Percentiles rank a stretch among this genome's conserved stretches.
These are phyloP conservation scores for Linum tenue DNA, from an alignment of 345 rosid genomes.

Conservation along the genomic window DNA sequence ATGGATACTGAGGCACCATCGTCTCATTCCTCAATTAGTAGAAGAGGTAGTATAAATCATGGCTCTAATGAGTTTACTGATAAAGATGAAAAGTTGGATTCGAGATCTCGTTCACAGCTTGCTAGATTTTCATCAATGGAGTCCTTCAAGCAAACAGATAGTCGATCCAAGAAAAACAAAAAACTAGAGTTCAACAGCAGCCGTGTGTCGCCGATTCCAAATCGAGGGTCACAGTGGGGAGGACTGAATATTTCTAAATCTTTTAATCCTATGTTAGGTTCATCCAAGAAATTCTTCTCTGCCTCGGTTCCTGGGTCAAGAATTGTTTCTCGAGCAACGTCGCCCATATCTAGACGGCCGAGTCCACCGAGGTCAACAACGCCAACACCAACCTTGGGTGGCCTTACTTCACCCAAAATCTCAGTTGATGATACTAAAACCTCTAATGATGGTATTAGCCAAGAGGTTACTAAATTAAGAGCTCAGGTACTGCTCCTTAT, in stretches of 20 bases:
- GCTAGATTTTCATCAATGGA: constrained; percentile 20
- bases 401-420: constrained; percentile 32
- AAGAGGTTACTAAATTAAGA: constrained; percentile 47
- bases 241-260: constrained; percentile 25
- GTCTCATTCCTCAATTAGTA: constrained; percentile 22
- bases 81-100: constrained; percentile 17
- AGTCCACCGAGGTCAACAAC: constrained; percentile 40
- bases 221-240: constrained; percentile 11
- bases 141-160: constrained; percentile 13
- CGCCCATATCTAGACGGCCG: constrained; percentile 35
- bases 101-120: constrained; percentile 27
- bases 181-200: constrained; percentile 6
- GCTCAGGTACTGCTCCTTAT: constrained; percentile 40
- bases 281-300: constrained; percentile 19
- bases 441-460: constrained; percentile 28
- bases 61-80: constrained; percentile 29
- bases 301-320: constrained; percentile 30
- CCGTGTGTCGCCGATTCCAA: constrained; percentile 14
- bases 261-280: constrained; percentile 9
- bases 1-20: constrained; percentile 21
- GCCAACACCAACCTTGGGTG: constrained; percentile 27
- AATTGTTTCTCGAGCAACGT: constrained; percentile 39
- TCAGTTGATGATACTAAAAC: constrained; percentile 35
- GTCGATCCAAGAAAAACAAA: constrained; percentile 17
- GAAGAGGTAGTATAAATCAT: constrained; percentile 35